These are phyloP conservation scores for Echium plantagineum DNA, from an alignment of 257 asterid genomes.

Conservation along the genomic window DNA sequence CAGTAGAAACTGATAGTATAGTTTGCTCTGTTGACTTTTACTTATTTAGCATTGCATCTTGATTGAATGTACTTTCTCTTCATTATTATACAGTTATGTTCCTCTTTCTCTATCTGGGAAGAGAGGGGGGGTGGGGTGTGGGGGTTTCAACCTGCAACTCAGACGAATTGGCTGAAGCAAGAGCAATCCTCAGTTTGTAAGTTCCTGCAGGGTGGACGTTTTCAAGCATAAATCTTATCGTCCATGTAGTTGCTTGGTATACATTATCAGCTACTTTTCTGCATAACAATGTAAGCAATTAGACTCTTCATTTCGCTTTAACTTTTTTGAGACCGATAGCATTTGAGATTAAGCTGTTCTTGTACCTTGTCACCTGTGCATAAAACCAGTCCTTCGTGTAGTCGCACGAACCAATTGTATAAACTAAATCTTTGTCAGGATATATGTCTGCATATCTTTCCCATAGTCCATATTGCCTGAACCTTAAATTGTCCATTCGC, in stretches of 20 bases:
- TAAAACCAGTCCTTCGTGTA: conserved; percentile 63
- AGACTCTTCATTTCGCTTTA: background rate
- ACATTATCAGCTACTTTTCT: conserved; percentile 48
- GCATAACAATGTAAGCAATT: conserved; percentile 4
- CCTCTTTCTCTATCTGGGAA: background rate
- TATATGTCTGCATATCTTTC: conserved; percentile 70
- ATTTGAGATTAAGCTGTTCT: too few species aligned
- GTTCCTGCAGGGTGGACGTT: conserved; percentile 26
- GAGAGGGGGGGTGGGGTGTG: too few species aligned
- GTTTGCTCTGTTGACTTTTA: background rate
- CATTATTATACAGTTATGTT: background rate
- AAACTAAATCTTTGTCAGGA: conserved; percentile 52
- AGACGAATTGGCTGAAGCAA: conserved; percentile 53
- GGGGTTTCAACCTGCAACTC: too few species aligned
- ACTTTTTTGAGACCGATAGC: background rate
- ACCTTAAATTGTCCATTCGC: conserved; percentile 26
- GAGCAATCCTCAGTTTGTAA: conserved; percentile 52
- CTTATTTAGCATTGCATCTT: background rate
- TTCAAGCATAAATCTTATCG: conserved; percentile 44
- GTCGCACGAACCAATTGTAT: conserved; percentile 54
- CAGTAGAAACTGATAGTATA: background rate
- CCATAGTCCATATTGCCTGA: conserved; percentile 88
- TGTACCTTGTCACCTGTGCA: conserved; percentile 48
- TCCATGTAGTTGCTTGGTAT: conserved; percentile 61
- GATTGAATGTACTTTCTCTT: background rate